phyloP scores from a whole-genome alignment of 2,329 filamentous ascomycete species.

The Arthrobotrys conoides region DNA sequence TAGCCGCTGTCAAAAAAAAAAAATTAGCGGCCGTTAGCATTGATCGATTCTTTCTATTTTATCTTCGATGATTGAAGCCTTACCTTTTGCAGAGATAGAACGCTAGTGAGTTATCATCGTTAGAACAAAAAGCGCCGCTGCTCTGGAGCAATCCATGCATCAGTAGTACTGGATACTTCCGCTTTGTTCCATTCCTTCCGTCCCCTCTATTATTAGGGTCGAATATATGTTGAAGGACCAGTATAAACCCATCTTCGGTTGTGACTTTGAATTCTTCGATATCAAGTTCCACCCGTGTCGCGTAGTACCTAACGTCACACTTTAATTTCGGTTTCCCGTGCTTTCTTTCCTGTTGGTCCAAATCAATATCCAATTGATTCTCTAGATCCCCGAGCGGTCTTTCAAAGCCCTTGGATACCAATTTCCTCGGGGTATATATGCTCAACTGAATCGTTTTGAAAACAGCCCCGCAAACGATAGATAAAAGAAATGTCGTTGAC shows the following conservation, averaged over 20 bases:
- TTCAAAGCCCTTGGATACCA: not conserved
- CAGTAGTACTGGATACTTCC: constrained; percentile 73
- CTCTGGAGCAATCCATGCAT: constrained; percentile 92
- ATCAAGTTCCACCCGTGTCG: constrained; percentile 86
- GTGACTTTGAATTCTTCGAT: constrained; percentile 86
- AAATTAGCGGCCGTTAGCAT: constrained; percentile 18
- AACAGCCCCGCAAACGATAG: constrained; percentile 81
- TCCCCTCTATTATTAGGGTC: constrained; percentile 67
- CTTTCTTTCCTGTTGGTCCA: constrained; percentile 71
- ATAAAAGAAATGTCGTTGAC: constrained; percentile 81
- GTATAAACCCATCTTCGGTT: constrained; percentile 93
- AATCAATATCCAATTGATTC: constrained; percentile 68
- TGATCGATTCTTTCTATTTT: not conserved
- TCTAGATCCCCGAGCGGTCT: constrained; percentile 67
- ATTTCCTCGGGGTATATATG: not conserved
- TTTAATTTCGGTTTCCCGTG: constrained; percentile 83
- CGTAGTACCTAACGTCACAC: constrained; percentile 88
- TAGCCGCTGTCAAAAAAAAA: constrained; percentile 74
- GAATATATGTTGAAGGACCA: constrained; percentile 81
- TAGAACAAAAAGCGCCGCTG: constrained; percentile 88
- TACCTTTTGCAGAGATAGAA: constrained; percentile 87
- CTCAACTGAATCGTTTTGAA: constrained; percentile 26
- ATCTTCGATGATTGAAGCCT: constrained; percentile 10
- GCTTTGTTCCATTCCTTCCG: not conserved
- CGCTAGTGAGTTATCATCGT: constrained; percentile 88